phyloP scores from a whole-genome alignment of 75 land plant genomes.

The Picea sitchensis region DNA sequence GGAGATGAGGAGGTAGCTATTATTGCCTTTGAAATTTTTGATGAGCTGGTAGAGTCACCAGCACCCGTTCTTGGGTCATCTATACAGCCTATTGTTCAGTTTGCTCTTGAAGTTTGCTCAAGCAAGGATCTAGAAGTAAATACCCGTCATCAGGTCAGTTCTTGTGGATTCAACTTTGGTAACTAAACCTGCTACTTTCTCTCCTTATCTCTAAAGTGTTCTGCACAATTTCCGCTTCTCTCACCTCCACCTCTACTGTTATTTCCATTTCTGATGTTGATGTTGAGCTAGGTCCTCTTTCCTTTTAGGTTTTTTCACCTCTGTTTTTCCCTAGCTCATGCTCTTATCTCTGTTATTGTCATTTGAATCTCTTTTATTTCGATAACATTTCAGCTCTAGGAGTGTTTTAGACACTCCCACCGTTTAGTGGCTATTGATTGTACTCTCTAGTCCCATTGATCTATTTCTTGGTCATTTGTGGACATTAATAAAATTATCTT shows the following conservation, averaged over 20 bases:
- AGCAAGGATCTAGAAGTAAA: conserved; percentile 73
- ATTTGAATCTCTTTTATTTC: no score
- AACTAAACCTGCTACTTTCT: neutral
- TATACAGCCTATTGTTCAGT: conserved; percentile 82
- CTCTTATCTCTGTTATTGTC: no score
- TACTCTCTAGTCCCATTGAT: no score
- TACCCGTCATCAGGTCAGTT: conserved; percentile 88
- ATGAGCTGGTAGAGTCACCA: conserved; percentile 97
- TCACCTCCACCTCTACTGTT: no score
- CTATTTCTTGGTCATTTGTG: no score
- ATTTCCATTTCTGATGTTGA: no score
- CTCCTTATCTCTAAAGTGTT: neutral
- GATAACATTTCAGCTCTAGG: no score
- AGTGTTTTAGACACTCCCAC: no score
- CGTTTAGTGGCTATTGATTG: no score
- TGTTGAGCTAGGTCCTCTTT: no score
- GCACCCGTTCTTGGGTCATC: conserved; percentile 93
- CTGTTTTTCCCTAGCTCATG: no score
- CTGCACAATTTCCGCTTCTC: neutral
- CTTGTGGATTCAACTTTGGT: neutral
- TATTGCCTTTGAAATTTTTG: conserved; percentile 97
- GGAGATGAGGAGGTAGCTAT: conserved; percentile 93
- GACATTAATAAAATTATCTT: neutral
- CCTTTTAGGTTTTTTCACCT: no score
- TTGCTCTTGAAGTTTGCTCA: conserved; percentile 93